Conservation (phyloP, 2,329 filamentous ascomycete species). For the Fonsecaea pugnacius region DNA sequence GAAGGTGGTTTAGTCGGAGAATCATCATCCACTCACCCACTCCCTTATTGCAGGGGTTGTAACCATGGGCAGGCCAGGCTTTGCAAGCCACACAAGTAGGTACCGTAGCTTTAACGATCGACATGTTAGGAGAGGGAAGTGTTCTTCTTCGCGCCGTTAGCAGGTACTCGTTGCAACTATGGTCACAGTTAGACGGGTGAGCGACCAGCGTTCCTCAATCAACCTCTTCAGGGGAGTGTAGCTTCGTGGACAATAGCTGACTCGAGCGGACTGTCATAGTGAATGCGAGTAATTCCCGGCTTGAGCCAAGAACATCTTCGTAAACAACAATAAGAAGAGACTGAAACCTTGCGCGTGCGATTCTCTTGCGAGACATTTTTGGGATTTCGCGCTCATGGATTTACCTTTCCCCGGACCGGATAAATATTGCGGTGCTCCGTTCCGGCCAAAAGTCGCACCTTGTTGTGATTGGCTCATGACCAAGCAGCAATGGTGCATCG, state of each 20-base stretch:
- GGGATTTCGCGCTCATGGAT: neutral
- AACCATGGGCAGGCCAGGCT: neutral
- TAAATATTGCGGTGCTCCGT: constrained; percentile 11
- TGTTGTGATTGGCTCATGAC: constrained; percentile 4
- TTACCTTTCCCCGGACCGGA: constrained; percentile 10
- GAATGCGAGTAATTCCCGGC: neutral
- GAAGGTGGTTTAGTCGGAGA: neutral
- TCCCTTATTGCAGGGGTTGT: neutral
- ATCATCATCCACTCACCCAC: neutral
- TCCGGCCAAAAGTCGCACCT: constrained; percentile 7
- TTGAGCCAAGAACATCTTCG: neutral
- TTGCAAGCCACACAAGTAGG: neutral
- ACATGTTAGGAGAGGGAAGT: neutral
- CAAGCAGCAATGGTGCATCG: neutral
- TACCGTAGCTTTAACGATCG: neutral
- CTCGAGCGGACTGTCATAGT: neutral
- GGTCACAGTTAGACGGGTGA: neutral
- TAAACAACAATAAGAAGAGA: neutral
- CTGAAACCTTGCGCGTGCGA: neutral
- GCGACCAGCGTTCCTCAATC: neutral
- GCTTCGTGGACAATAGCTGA: neutral
- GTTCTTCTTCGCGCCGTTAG: neutral
- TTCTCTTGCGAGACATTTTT: constrained; percentile 1
- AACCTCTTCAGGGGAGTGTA: neutral
- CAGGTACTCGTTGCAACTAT: neutral